Evolutionary conservation across 345 rosid species (phyloP), one percentile per base, ranked within the genome.

Genomic region (Rhizophora mangle): DNA sequence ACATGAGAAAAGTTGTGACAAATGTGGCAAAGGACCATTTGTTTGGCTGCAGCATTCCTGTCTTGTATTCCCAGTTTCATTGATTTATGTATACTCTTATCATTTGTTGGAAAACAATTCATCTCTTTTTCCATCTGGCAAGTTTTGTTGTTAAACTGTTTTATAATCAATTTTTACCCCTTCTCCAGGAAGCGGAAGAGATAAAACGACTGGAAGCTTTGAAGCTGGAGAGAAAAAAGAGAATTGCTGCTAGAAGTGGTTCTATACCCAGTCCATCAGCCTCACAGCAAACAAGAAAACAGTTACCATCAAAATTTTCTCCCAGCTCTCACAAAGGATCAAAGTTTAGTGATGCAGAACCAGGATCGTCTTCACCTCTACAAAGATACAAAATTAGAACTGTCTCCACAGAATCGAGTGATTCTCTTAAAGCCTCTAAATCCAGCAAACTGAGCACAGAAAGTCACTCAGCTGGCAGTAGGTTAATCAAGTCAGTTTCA

Each of bases 151-250:
- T 56, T 21, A 56, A 21, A 3, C 55, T 57, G 3, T 21, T 13
- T 34, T 61, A 22, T 37, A 19, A 43, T 43, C 49, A 11, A 39
- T 13, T 54, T 15, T 34, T 24, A 24, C 39, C 32, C 26, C 6
- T 21, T 43, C 59, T 82, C 31, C 80, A 94, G 97, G 97, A 92
- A 79, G 93, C 85, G 77, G 96, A 85, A 60, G 86, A 89, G 77
- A 82, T 67, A 56, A 92, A 73, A 74, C 88, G 99, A 46, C 78
- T 95, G 5, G 96, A 92, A 80, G 84, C 83, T 65, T 83, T 93
- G 75, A 93, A 88, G 76, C 63, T 85, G 60, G 91, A 84, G 76
- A 91, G 98, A 80, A 96, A 93, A 73, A 89, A 93, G 82, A 80
- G 98, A 81, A 93, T 93, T 68, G 88, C 96, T 73, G 82, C 97